These are phyloP conservation scores for Coleophoma crateriformis DNA, from an alignment of 2,329 filamentous ascomycete genomes.

Conservation along the genomic window DNA sequence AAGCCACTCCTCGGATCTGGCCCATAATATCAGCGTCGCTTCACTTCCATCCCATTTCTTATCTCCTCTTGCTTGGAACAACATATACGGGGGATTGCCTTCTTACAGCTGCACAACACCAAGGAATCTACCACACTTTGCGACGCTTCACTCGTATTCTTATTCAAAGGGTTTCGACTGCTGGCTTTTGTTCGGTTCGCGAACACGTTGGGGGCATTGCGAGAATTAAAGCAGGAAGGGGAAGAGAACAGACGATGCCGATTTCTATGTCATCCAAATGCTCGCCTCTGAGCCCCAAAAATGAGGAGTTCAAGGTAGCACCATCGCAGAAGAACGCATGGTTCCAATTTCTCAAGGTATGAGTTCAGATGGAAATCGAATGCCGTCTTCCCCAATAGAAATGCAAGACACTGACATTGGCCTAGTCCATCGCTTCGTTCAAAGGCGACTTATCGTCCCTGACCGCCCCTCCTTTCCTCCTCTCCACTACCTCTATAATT, in stretches of 20 bases:
- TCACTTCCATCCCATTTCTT: too few species aligned
- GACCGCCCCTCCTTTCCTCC: conserved; percentile 79
- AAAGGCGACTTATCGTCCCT: conserved; percentile 76
- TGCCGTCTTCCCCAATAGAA: background rate
- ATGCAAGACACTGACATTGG: background rate
- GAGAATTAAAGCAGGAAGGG: too few species aligned
- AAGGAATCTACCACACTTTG: background rate
- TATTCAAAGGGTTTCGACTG: background rate
- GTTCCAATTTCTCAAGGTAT: conserved; percentile 25
- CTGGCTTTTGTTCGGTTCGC: too few species aligned
- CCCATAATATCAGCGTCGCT: too few species aligned
- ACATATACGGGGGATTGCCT: background rate
- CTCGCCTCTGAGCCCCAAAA: conserved; percentile 6
- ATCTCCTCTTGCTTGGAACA: too few species aligned
- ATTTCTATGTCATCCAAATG: background rate
- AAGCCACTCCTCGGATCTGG: too few species aligned
- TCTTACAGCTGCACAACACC: background rate
- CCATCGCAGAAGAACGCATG: conserved; percentile 20
- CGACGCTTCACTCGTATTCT: background rate
- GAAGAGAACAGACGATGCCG: too few species aligned
- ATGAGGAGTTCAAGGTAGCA: conserved; percentile 13
- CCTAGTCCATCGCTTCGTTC: conserved; percentile 69
- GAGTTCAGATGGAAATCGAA: background rate
- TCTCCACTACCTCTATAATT: conserved; percentile 70
- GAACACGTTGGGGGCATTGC: too few species aligned